Evolutionary conservation across 495 filamentous ascomycete genomes (phyloP), one percentile per base, ranked within the genome.

Genomic region (Penicillium waksmanii): DNA sequence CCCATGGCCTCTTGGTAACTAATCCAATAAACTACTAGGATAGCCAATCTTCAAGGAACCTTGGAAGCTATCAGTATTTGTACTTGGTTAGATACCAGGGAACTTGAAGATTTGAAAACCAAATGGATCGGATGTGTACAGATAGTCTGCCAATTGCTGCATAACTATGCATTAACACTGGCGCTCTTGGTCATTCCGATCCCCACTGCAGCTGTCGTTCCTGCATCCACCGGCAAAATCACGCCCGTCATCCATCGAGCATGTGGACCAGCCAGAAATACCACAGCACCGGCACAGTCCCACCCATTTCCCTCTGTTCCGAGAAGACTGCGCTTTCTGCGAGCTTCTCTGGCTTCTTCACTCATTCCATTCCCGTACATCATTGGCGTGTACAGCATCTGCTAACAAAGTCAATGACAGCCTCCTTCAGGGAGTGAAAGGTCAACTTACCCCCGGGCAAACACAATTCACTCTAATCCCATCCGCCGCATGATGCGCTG

Each of bases 351-450:
- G 6, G 71, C 67, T 56, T 84, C 78, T 19, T 77, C 70, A 27
- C 67, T 80, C 79, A 85, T 84, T 0, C 80, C 82, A 7, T 72
- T 68, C 2, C 65, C 73, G 58, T 81, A 81, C 74, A 85, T 81
- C 83, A 85, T 85, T 0, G 84, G 82, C n/a, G 82, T 85, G 54
- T 80, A 87, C 5, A 87, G 71, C 80, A 85, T 84, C 52, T 68
- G 53, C 53, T 11, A 13, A 19, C 3, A 1, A 31, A 52, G 3
- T 62, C 35, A 57, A 48, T 13, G 18, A 49, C 13, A 0, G 4
- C 25, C 12, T 27, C 12, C 21, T 1, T 19, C 10, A 62, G 25
- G 17, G 40, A 17, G n/a, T 7, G n/a, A 1, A 7, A 1, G 11
- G 46, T 9, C 0, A 23, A 61, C 58, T 58, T 56, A 67, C 69